Conservation (phyloP, 139 green algal genomes). For the Pycnococcus provasolii region DNA sequence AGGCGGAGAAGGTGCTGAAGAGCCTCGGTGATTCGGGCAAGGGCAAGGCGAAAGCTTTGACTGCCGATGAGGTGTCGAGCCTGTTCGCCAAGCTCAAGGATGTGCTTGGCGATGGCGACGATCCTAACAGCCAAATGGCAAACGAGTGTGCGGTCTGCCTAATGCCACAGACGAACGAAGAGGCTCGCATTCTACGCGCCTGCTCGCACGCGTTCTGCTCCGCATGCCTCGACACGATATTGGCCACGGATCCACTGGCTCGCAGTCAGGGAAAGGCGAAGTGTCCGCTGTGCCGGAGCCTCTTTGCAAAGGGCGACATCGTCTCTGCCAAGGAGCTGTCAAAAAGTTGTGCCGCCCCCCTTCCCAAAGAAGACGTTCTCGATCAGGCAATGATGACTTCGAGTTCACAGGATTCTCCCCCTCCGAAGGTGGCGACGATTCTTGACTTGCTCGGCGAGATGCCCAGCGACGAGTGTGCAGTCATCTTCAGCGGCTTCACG, state of each 20-base stretch:
- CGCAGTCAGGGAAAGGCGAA: background rate
- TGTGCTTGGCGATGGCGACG: background rate
- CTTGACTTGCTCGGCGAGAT: constrained; percentile 47
- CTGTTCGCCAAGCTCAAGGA: background rate
- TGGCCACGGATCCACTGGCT: background rate
- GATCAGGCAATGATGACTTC: too few species aligned
- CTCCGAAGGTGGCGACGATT: background rate
- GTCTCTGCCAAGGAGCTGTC: background rate
- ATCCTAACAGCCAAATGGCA: background rate
- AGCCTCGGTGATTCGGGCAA: too few species aligned
- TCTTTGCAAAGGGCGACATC: background rate
- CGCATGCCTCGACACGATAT: background rate
- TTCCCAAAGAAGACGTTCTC: too few species aligned
- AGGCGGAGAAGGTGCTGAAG: background rate
- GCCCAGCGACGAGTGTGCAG: constrained; percentile 38
- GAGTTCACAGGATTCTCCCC: too few species aligned
- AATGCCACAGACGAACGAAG: background rate
- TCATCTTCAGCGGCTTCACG: constrained; percentile 70
- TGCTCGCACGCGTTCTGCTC: background rate
- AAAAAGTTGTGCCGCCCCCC: background rate
- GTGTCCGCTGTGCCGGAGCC: background rate
- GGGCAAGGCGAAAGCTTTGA: background rate
- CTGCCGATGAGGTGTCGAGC: background rate
- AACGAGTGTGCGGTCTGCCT: background rate
- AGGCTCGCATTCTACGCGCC: background rate